A percentile compares a stretch with the other conserved stretches of the same genome.
Evolutionary conservation across 2,329 filamentous ascomycete genomes (phyloP).

Genomic region (Polychaeton citri): DNA sequence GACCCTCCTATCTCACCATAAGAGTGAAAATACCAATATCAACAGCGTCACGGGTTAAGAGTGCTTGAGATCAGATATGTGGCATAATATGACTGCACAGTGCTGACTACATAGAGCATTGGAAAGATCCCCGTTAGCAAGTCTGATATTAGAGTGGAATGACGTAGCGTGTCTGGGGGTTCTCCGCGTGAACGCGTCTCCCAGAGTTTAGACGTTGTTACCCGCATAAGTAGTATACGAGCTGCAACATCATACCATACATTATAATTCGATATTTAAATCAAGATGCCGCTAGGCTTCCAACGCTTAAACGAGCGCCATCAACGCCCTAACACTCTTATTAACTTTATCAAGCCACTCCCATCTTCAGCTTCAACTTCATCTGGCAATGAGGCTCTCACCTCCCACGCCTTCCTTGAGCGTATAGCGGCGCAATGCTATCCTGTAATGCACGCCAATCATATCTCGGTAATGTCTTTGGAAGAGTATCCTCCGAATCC

Average conservation of each 20-base stretch:
- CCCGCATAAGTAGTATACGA: no score
- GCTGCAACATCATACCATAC: no score
- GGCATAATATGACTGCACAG: not conserved
- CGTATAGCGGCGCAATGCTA: constrained; percentile 69
- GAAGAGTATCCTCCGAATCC: constrained; percentile 72
- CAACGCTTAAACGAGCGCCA: constrained; percentile 64
- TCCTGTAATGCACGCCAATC: constrained; percentile 41
- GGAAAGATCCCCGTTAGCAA: no score
- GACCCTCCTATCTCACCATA: constrained; percentile 1
- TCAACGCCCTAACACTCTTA: constrained; percentile 61
- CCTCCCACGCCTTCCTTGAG: constrained; percentile 57
- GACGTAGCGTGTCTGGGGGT: no score
- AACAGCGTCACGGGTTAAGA: not conserved
- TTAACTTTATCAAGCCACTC: constrained; percentile 76
- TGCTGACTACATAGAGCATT: no score
- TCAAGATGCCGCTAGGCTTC: constrained; percentile 60
- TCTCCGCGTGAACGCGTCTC: no score
- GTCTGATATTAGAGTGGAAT: no score
- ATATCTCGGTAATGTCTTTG: constrained; percentile 39
- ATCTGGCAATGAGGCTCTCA: constrained; percentile 42
- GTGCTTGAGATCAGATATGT: not conserved
- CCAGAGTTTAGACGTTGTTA: no score
- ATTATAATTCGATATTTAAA: not conserved
- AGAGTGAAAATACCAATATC: not conserved
- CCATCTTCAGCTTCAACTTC: constrained; percentile 19